Evolutionary conservation across 441 rosid genomes (phyloP).

Genomic region (Syzygium syzygioides): DNA sequence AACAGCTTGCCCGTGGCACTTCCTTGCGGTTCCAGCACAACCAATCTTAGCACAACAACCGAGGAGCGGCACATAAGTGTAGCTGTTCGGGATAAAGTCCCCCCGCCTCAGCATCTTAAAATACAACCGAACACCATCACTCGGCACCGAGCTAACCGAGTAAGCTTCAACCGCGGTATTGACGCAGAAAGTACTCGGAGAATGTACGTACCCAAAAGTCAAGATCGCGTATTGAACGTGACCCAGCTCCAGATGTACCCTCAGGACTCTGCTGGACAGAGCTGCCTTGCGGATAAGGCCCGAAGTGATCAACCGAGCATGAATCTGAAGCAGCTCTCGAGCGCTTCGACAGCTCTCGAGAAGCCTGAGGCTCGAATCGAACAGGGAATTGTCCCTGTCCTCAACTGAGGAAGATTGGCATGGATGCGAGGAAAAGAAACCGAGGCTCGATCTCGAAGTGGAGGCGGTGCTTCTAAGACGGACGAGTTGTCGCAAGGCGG

Average conservation of each 20-base stretch:
- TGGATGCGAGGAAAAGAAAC: constrained; percentile 5
- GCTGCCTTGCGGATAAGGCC: constrained; percentile 39
- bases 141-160: constrained; percentile 33
- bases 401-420: not conserved
- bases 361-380: constrained; percentile 23
- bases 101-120: constrained; percentile 37
- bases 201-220: constrained; percentile 32
- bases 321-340: constrained; percentile 47
- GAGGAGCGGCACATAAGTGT: constrained; percentile 48
- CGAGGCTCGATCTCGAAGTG: not conserved
- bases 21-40: constrained; percentile 33
- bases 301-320: constrained; percentile 45
- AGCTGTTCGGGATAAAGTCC: constrained; percentile 46
- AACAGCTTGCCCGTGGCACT: constrained; percentile 54
- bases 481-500: constrained; percentile 32
- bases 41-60: constrained; percentile 32
- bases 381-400: constrained; percentile 11
- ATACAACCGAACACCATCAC: constrained; percentile 34
- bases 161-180: constrained; percentile 45
- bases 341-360: constrained; percentile 20
- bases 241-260: constrained; percentile 36
- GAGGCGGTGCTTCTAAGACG: constrained; percentile 20
- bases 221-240: constrained; percentile 33
- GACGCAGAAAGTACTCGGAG: constrained; percentile 30
- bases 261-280: constrained; percentile 45